phyloP scores from a whole-genome alignment of 176 grass and related monocot species.

The Puya raimondii region DNA sequence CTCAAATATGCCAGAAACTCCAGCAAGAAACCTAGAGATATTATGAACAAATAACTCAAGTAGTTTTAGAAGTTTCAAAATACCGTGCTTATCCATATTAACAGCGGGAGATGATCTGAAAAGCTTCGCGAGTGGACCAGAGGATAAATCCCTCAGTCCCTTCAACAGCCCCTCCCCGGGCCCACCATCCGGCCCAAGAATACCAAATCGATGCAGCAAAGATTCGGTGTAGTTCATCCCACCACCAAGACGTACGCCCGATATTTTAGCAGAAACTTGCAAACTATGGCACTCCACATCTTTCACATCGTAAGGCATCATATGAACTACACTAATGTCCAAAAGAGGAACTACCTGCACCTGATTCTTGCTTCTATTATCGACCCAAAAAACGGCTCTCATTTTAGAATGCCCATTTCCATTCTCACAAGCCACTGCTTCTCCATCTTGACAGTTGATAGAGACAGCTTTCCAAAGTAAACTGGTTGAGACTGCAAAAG shows the following conservation, averaged over 20 bases:
- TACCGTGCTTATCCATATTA: constrained; percentile 45
- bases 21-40: too few species aligned
- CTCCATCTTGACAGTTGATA: constrained; percentile 86
- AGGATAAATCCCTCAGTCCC: constrained; percentile 87
- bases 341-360: constrained; percentile 59
- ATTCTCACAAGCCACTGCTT: constrained; percentile 38
- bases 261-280: constrained; percentile 68
- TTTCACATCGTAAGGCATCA: constrained; percentile 78
- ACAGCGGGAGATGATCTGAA: constrained; percentile 57
- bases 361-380: constrained; percentile 48
- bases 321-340: constrained; percentile 75
- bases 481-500: constrained; percentile 88
- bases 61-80: constrained; percentile 5
- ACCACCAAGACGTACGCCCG: constrained; percentile 83
- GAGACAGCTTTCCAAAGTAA: constrained; percentile 72
- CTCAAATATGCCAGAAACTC: too few species aligned
- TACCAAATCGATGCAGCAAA: constrained; percentile 80
- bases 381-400: constrained; percentile 96
- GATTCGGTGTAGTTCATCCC: constrained; percentile 92
- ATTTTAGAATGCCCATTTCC: constrained; percentile 65
- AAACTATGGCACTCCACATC: constrained; percentile 97
- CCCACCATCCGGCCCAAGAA: constrained; percentile 83
- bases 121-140: constrained; percentile 84
- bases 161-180: constrained; percentile 86
- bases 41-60: constrained; percentile 1